A percentile compares a stretch with the other conserved stretches of the same genome.
Conservation (phyloP, 345 rosid genomes). For the Microcos paniculata region DNA sequence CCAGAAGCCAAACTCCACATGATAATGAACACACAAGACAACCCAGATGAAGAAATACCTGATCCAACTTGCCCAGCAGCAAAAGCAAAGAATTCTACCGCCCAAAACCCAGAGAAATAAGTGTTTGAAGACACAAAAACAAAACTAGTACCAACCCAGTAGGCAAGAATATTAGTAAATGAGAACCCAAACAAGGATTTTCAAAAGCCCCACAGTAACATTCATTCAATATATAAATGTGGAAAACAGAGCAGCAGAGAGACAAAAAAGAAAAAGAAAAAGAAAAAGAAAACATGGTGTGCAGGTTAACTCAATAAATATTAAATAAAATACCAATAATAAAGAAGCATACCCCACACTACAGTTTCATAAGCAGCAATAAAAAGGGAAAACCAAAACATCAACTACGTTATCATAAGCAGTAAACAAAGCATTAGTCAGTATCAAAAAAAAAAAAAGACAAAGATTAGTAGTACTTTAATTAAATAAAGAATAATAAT, state of each 20-base stretch:
- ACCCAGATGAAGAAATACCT: slow-evolving; percentile 35
- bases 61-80: slow-evolving; percentile 33
- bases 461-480: too few species aligned
- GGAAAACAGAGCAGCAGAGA: slow-evolving; percentile 11
- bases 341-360: background rate
- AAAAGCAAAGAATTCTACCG: slow-evolving; percentile 12
- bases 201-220: slow-evolving; percentile 16
- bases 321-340: background rate
- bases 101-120: background rate
- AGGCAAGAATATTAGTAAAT: background rate
- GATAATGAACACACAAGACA: background rate
- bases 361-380: background rate
- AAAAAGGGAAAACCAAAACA: too few species aligned
- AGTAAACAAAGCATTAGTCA: too few species aligned
- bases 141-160: background rate
- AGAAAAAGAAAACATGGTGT: background rate
- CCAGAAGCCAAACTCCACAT: background rate
- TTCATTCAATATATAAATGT: background rate
- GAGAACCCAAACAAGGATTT: slow-evolving; percentile 15
- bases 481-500: background rate
- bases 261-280: background rate
- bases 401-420: background rate
- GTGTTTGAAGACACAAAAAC: background rate
- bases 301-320: slow-evolving; percentile 1
- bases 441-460: too few species aligned